phyloP scores from a whole-genome alignment of 306 rosid genomes.

The Styphnolobium japonicum region DNA sequence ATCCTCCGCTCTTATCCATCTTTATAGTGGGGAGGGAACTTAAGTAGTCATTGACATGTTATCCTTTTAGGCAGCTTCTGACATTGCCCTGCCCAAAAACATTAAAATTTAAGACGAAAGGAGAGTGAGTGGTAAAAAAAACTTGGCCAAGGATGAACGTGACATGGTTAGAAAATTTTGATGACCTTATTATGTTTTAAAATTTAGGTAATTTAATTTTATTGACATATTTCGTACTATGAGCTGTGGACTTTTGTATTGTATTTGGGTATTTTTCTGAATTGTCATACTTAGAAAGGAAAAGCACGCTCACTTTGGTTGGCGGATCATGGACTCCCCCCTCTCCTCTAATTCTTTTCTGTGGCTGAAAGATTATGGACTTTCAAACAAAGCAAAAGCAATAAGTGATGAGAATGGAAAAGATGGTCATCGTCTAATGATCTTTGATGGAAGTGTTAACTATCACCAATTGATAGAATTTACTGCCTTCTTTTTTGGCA shows the following conservation, averaged over 20 bases:
- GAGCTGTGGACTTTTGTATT: neutral
- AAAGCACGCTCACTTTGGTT: neutral
- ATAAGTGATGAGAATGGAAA: neutral
- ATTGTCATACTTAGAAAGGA: neutral
- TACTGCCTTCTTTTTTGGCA: neutral
- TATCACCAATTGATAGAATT: neutral
- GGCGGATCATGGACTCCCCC: neutral
- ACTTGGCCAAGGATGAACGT: neutral
- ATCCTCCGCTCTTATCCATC: slow-evolving; percentile 24
- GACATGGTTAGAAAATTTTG: neutral
- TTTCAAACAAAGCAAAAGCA: neutral
- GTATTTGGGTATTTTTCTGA: neutral
- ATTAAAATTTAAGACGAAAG: too few species aligned
- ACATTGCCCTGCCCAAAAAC: neutral
- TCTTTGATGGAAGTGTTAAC: neutral
- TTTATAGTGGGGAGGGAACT: neutral
- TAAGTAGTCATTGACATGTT: slow-evolving; percentile 6
- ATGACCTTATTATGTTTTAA: neutral
- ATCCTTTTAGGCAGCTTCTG: neutral
- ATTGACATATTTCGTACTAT: neutral
- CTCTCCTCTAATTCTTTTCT: neutral
- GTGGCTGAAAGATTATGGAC: neutral
- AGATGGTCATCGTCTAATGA: slow-evolving; percentile 1
- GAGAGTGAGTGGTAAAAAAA: neutral
- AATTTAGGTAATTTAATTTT: neutral